phyloP scores from a whole-genome alignment of 1,284 basidiomycete species.

The Tylopilus microsporus region DNA sequence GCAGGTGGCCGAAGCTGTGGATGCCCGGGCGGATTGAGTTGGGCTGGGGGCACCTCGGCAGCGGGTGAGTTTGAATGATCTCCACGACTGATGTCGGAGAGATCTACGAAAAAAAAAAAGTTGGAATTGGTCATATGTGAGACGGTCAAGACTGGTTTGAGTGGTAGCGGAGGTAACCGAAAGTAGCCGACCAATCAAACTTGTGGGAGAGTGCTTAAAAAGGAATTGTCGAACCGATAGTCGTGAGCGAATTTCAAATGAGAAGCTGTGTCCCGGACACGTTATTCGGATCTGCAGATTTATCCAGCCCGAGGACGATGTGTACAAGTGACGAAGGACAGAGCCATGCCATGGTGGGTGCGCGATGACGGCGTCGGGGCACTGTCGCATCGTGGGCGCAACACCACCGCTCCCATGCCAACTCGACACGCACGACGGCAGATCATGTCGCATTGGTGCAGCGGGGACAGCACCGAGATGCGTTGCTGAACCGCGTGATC shows the following conservation, averaged over 20 bases:
- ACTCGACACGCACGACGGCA: slow-evolving; percentile 4
- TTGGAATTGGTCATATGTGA: background rate
- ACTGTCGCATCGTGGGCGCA: slow-evolving; percentile 3
- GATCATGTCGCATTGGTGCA: background rate
- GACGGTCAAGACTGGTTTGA: too few species aligned
- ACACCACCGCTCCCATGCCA: slow-evolving; percentile 12
- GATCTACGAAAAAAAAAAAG: background rate
- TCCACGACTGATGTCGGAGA: background rate
- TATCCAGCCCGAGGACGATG: slow-evolving; percentile 10
- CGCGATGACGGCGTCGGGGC: background rate
- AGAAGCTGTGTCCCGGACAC: slow-evolving; percentile 26
- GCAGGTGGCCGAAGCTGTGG: slow-evolving; percentile 6
- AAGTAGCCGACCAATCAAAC: too few species aligned
- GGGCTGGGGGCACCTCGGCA: background rate
- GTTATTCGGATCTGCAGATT: slow-evolving; percentile 34
- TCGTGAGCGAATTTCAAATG: slow-evolving; percentile 28
- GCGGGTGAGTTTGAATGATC: background rate
- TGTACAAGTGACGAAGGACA: background rate
- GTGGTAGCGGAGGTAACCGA: too few species aligned
- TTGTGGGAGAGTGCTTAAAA: slow-evolving; percentile 6
- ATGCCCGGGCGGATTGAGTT: background rate
- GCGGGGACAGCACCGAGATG: slow-evolving; percentile 7
- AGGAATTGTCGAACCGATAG: slow-evolving; percentile 14
- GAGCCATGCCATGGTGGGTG: background rate
- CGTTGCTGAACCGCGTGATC: slow-evolving; percentile 9